phyloP scores from a whole-genome alignment of 164 flowering plant genomes.

The Nymphaea thermarum region DNA sequence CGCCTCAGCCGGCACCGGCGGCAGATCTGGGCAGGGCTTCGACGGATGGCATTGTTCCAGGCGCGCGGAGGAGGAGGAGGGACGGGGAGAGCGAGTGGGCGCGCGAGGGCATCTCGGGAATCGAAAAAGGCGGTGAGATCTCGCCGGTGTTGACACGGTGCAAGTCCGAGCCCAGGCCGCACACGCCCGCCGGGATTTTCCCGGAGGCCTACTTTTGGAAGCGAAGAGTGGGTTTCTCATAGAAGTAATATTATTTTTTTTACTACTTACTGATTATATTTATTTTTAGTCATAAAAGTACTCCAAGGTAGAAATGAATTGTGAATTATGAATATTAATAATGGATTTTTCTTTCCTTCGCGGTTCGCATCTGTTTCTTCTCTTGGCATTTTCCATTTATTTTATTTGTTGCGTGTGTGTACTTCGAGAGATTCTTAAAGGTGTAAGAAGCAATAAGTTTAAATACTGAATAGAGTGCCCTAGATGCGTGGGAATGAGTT shows the following conservation, averaged over 20 bases:
- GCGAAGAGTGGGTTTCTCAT: neutral
- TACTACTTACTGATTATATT: neutral
- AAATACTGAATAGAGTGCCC: too few species aligned
- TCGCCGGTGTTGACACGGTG: slow-evolving; percentile 24
- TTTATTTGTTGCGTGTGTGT: neutral
- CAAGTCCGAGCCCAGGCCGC: slow-evolving; percentile 37
- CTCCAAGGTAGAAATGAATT: neutral
- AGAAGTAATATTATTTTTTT: neutral
- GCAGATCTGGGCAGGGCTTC: too few species aligned
- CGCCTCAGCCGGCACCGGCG: too few species aligned
- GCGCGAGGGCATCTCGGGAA: slow-evolving; percentile 12
- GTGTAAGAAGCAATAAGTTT: neutral
- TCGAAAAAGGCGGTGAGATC: slow-evolving; percentile 4
- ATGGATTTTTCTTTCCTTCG: neutral
- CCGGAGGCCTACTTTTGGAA: slow-evolving; percentile 12
- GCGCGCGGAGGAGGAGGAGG: neutral
- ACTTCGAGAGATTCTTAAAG: neutral
- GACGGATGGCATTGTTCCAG: too few species aligned
- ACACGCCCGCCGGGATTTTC: slow-evolving; percentile 2
- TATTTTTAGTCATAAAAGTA: neutral
- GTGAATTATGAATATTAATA: neutral
- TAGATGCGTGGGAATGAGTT: too few species aligned
- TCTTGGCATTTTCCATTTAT: neutral
- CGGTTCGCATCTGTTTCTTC: neutral
- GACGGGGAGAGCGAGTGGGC: neutral